These are phyloP conservation scores for Grifola frondosa DNA, from an alignment of 1,284 basidiomycete species.

Conservation along the genomic window DNA sequence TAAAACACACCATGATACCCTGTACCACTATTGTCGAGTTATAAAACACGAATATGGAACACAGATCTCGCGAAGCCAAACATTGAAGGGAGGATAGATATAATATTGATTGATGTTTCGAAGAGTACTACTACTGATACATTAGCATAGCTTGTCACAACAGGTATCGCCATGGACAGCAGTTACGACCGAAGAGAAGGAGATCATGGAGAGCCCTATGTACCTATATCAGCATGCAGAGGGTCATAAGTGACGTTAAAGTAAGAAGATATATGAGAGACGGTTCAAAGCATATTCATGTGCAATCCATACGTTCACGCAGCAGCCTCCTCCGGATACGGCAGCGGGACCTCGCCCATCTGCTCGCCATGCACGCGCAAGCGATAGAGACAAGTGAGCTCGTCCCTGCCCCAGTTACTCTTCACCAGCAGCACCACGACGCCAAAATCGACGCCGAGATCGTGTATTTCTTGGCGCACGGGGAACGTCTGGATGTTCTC, in stretches of 20 bases:
- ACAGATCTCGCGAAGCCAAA: neutral
- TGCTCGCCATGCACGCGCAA: slow-evolving; percentile 72
- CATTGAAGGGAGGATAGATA: neutral
- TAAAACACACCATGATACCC: no score
- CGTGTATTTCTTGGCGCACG: slow-evolving; percentile 63
- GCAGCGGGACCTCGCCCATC: slow-evolving; percentile 28
- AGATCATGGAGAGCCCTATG: slow-evolving; percentile 4
- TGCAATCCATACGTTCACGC: slow-evolving; percentile 7
- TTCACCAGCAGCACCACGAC: slow-evolving; percentile 77
- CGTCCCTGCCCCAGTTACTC: slow-evolving; percentile 84
- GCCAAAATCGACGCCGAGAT: slow-evolving; percentile 76
- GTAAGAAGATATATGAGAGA: slow-evolving; percentile 6
- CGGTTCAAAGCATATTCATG: slow-evolving; percentile 4
- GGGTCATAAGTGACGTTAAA: slow-evolving; percentile 1
- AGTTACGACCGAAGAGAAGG: slow-evolving; percentile 19
- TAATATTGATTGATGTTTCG: slow-evolving; percentile 14
- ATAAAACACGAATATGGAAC: slow-evolving; percentile 1
- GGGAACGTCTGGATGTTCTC: slow-evolving; percentile 87
- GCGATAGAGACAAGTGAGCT: slow-evolving; percentile 90
- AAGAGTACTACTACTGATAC: slow-evolving; percentile 21
- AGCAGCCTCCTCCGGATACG: slow-evolving; percentile 26
- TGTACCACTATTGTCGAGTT: slow-evolving; percentile 12
- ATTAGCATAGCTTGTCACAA: slow-evolving; percentile 23
- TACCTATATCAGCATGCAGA: neutral
- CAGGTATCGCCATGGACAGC: slow-evolving; percentile 21